phyloP scores from a whole-genome alignment of 495 filamentous ascomycete genomes.

The Annulohypoxylon nitens region DNA sequence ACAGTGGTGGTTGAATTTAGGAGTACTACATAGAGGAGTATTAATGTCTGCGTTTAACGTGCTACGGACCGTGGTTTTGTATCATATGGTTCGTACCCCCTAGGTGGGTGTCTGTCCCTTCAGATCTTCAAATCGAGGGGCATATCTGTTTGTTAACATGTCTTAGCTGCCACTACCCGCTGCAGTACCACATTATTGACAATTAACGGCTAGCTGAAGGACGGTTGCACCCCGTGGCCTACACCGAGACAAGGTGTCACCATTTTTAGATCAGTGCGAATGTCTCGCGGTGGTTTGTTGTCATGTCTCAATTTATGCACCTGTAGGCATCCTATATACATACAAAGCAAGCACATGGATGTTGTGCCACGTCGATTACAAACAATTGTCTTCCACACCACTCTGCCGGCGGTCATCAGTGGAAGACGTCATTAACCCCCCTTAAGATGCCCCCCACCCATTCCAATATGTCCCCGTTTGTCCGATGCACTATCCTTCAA shows the following conservation, averaged over 20 bases:
- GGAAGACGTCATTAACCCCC: neutral
- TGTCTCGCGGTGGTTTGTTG: conserved; percentile 3
- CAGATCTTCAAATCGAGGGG: neutral
- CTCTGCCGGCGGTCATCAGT: neutral
- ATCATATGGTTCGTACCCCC: neutral
- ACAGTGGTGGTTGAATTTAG: conserved; percentile 1
- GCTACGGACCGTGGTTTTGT: neutral
- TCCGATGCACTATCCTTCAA: neutral
- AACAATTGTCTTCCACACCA: neutral
- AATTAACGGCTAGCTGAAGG: neutral
- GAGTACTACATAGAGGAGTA: neutral
- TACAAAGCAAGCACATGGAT: conserved; percentile 1
- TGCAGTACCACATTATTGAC: neutral
- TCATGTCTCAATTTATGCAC: conserved; percentile 18
- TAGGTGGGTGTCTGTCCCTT: neutral
- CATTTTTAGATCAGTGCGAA: neutral
- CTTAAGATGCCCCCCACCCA: neutral
- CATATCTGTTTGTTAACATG: neutral
- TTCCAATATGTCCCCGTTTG: neutral
- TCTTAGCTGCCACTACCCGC: neutral
- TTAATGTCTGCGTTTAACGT: neutral
- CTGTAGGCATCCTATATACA: conserved; percentile 4
- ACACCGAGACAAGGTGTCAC: neutral
- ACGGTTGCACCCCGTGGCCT: neutral
- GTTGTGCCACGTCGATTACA: conserved; percentile 7